Evolutionary conservation across 179 eudicot genomes (phyloP).

Genomic region (Beta corolliflora): DNA sequence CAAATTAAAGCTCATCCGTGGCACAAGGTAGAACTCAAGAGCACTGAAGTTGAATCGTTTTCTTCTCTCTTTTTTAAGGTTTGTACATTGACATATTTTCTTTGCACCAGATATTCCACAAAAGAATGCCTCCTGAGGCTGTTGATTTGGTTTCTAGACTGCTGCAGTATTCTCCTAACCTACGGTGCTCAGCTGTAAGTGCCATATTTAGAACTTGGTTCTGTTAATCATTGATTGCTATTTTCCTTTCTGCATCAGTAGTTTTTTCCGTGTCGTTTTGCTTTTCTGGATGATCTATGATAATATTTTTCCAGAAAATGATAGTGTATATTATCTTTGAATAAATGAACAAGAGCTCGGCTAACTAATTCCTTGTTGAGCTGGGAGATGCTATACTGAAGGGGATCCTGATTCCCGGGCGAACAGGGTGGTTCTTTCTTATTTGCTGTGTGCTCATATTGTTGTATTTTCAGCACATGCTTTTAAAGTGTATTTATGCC

Average conservation of each 20-base stretch:
- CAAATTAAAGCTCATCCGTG: slow-evolving; percentile 72
- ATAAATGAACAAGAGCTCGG: not conserved
- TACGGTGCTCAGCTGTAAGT: slow-evolving; percentile 67
- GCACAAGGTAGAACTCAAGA: slow-evolving; percentile 51
- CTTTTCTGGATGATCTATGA: not conserved
- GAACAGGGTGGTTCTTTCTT: not conserved
- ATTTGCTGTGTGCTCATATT: not conserved
- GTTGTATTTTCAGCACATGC: not conserved
- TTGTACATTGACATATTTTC: not conserved
- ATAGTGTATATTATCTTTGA: not conserved
- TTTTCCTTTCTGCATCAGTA: not conserved
- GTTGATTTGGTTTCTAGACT: slow-evolving; percentile 63
- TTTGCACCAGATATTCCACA: slow-evolving; percentile 50
- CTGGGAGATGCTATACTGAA: not conserved
- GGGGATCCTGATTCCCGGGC: not conserved
- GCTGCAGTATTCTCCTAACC: slow-evolving; percentile 61
- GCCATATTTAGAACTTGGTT: not conserved
- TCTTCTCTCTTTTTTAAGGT: not conserved
- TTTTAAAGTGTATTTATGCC: not conserved
- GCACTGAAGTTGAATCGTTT: not conserved
- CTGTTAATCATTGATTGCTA: not conserved
- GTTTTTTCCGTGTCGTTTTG: not conserved
- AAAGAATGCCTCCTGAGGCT: slow-evolving; percentile 66
- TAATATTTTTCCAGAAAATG: not conserved
- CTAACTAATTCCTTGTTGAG: not conserved